Conservation (phyloP, 2,329 filamentous ascomycete genomes). For the Botrytis pseudocinerea region DNA sequence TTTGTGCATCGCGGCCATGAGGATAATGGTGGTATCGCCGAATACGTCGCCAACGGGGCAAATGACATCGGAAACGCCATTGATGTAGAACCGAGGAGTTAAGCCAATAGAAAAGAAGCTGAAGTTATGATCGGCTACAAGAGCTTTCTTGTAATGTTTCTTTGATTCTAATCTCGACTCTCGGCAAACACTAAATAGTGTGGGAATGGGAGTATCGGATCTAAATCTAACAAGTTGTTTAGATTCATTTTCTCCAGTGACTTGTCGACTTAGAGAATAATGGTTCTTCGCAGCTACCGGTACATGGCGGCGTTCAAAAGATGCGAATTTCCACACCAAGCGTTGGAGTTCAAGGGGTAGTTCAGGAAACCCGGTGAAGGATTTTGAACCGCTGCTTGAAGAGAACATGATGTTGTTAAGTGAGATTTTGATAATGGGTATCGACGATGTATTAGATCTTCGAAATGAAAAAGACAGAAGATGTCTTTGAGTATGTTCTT, state of each 20-base stretch:
- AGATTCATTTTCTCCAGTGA: neutral
- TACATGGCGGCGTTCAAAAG: neutral
- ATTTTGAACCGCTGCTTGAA: neutral
- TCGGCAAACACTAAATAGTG: conserved; percentile 1
- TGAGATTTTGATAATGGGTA: too few species aligned
- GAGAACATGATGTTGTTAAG: neutral
- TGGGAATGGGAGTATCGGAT: neutral
- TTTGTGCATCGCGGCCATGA: neutral
- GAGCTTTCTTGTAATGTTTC: neutral
- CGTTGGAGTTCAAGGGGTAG: neutral
- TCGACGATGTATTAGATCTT: neutral
- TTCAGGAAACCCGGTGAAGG: neutral
- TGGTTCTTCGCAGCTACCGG: neutral
- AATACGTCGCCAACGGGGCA: neutral
- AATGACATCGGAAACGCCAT: neutral
- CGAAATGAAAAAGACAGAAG: neutral
- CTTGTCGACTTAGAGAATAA: neutral
- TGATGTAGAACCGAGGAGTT: neutral
- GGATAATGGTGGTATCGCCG: too few species aligned
- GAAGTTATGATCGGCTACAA: neutral
- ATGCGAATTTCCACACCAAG: neutral
- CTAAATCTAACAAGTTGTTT: neutral
- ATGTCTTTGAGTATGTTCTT: neutral
- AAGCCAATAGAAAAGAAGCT: neutral
- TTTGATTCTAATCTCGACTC: neutral